Base-by-base conservation (phyloP, 1,139 yeast species). In the Taphrina pruni region DNA sequence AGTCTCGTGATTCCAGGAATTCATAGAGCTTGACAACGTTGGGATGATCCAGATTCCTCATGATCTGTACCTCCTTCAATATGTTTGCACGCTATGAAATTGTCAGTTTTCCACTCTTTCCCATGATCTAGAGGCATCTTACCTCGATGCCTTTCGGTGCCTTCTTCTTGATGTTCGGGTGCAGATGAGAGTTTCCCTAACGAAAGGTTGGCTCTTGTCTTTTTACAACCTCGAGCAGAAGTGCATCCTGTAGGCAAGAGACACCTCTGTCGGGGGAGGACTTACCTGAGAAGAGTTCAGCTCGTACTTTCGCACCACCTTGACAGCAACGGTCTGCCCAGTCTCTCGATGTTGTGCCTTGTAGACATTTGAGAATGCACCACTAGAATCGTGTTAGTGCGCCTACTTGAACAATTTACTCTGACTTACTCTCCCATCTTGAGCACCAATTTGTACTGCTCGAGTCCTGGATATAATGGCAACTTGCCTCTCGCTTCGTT, bases 341-440 rank as follows among this genome's bases (percentile, higher is more conserved):
- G 85, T 81, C 11, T 74, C 73, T 5, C 77, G 71, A 74, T 88
- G 87, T 48, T 81, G 74, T 0, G 97, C 97, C 74, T 86, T 86
- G 79, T 87, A 92, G 6, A 93, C 98, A 35, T 86, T 84, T 3
- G 97, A 90, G 77, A 93, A 93, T 0, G 98, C 98, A 17, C 98
- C 98, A 77, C 90, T 94, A 0, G 93, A 93, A 8, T 26, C 32
- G 32, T 4, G 32, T 26, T 26, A 26, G 32, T 4, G 32, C 32
- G 32, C 4, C 4, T 26, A 26, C 32, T 4, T 26, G 32, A 26
- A 26, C 4, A 26, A 35, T 3, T 2, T 2, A 32, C 43, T 36
- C 43, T 1, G 14, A 46, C 75, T 45, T 71, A 73, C 75, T 81
- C 84, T 66, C 83, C 84, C 79, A 81, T 79, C 73, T 81, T 80